Evolutionary conservation across 257 asterid genomes (phyloP).

Genomic region (Salvia miltiorrhiza): DNA sequence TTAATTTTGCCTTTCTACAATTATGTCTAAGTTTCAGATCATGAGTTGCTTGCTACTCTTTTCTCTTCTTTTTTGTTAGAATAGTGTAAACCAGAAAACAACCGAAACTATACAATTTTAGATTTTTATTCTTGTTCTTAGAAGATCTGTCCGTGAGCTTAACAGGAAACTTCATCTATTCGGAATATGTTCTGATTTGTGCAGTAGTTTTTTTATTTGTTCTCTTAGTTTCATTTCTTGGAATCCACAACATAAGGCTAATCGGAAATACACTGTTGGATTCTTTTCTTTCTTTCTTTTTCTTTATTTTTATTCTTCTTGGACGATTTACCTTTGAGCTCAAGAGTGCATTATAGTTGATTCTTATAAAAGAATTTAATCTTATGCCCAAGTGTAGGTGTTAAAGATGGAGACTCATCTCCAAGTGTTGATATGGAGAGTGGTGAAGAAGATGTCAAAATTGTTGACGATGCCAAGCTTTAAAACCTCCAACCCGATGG

Average conservation of each 20-base stretch:
- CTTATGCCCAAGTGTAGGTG: too few relatives aligned
- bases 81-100: neutral
- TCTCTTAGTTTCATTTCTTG: neutral
- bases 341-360: neutral
- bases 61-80: neutral
- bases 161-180: neutral
- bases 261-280: neutral
- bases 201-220: neutral
- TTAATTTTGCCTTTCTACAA: neutral
- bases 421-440: too few relatives aligned
- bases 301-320: too few relatives aligned
- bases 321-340: neutral
- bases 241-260: neutral
- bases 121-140: conserved; percentile 9
- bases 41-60: neutral
- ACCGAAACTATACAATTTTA: neutral
- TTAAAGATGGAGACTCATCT: too few relatives aligned
- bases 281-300: neutral
- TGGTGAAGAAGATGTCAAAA: too few relatives aligned
- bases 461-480: too few relatives aligned
- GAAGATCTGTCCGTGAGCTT: neutral
- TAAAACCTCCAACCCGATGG: too few relatives aligned
- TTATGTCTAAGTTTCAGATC: neutral
- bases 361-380: conserved; percentile 5
- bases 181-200: conserved; percentile 10